Conservation (phyloP, 768 basidiomycete genomes). For the Suillus occidentalis region DNA sequence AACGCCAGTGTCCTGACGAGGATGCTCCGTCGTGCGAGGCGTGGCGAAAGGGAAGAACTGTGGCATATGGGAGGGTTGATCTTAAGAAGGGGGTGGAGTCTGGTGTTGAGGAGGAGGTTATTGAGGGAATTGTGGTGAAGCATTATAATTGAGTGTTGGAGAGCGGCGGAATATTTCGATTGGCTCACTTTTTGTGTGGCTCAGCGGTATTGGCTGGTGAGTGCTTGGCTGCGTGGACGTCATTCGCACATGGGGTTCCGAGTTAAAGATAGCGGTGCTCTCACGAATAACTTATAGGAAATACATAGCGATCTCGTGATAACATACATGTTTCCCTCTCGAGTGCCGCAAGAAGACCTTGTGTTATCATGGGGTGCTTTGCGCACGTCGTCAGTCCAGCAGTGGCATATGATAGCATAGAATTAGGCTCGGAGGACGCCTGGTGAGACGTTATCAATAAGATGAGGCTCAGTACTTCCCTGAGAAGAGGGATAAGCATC, state of each 20-base stretch:
- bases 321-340: background rate
- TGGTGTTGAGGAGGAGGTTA: conserved; percentile 33
- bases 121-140: conserved; percentile 32
- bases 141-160: conserved; percentile 29
- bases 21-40: conserved; percentile 28
- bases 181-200: background rate
- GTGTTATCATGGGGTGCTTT: background rate
- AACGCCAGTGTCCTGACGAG: conserved; percentile 24
- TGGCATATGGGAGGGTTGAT: conserved; percentile 30
- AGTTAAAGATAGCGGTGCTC: background rate
- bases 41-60: conserved; percentile 32
- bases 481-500: background rate
- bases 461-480: background rate
- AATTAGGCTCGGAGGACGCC: background rate
- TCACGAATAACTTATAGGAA: background rate
- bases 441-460: background rate
- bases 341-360: background rate
- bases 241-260: background rate
- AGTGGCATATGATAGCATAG: background rate
- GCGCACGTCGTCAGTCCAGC: background rate
- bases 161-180: background rate
- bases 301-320: background rate
- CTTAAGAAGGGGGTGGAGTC: conserved; percentile 28
- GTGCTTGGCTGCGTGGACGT: background rate
- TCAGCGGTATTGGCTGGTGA: too few relatives aligned